Conservation (phyloP, 768 basidiomycete genomes). For the Lactifluus echinatus region DNA sequence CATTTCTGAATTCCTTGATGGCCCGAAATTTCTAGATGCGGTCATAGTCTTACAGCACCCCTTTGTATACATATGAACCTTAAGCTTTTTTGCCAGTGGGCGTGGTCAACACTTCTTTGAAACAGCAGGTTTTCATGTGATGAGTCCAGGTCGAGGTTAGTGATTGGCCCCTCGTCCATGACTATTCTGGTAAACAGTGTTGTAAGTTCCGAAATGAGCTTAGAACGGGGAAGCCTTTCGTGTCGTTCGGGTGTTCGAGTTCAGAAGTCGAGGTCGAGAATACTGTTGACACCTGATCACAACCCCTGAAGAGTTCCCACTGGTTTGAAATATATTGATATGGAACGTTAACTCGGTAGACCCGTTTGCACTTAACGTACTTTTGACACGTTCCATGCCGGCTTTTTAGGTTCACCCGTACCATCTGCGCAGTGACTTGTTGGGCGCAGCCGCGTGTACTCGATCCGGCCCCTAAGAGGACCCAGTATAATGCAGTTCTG, state of each 20-base stretch:
- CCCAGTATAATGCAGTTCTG: no score
- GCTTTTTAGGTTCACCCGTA: background rate
- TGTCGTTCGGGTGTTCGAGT: background rate
- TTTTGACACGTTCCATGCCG: conserved; percentile 1
- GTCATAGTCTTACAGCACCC: background rate
- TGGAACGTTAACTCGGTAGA: background rate
- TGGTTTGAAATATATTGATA: background rate
- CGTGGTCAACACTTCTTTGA: background rate
- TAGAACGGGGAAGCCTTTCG: background rate
- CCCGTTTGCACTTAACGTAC: background rate
- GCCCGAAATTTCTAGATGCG: background rate
- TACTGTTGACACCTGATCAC: background rate
- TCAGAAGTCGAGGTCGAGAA: background rate
- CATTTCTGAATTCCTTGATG: background rate
- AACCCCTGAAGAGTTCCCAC: background rate
- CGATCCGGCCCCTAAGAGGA: no score
- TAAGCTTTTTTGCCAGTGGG: background rate
- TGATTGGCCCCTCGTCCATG: background rate
- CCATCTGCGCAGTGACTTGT: background rate
- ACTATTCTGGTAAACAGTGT: background rate
- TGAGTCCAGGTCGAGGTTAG: background rate
- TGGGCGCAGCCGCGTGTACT: background rate
- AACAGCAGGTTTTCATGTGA: background rate
- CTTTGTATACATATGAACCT: background rate
- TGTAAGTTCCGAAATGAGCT: background rate